phyloP scores from a whole-genome alignment of 2,329 filamentous ascomycete species.

The Sclerotinia subarctica region DNA sequence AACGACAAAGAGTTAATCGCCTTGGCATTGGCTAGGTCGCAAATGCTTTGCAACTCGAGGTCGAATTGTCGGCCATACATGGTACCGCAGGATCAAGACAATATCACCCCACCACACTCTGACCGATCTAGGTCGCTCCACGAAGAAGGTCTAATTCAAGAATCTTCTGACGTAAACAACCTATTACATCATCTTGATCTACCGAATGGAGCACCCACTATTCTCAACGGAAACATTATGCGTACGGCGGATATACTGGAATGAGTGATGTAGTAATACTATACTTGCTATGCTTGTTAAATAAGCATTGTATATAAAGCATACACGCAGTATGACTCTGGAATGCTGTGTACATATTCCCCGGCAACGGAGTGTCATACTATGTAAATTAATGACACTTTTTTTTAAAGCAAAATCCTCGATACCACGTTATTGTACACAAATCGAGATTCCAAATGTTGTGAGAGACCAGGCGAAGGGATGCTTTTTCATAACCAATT shows the following conservation, averaged over 20 bases:
- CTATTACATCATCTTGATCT: background rate
- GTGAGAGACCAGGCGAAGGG: background rate
- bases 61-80: constrained; percentile 18
- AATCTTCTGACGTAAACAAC: background rate
- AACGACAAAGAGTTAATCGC: constrained; percentile 56
- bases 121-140: constrained; percentile 36
- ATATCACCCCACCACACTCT: constrained; percentile 37
- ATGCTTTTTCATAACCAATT: background rate
- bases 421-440: background rate
- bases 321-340: background rate
- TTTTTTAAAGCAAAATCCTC: background rate
- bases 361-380: background rate
- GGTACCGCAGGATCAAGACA: constrained; percentile 26
- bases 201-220: constrained; percentile 6
- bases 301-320: constrained; percentile 5
- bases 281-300: background rate
- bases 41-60: constrained; percentile 55
- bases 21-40: constrained; percentile 54
- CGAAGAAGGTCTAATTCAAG: constrained; percentile 13
- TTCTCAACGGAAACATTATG: background rate
- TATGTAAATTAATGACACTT: constrained; percentile 1
- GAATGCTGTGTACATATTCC: background rate
- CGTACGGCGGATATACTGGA: constrained; percentile 1
- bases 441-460: background rate
- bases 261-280: background rate